Base-by-base conservation (phyloP, 495 filamentous ascomycete species). In the Talaromyces nanjingensis region DNA sequence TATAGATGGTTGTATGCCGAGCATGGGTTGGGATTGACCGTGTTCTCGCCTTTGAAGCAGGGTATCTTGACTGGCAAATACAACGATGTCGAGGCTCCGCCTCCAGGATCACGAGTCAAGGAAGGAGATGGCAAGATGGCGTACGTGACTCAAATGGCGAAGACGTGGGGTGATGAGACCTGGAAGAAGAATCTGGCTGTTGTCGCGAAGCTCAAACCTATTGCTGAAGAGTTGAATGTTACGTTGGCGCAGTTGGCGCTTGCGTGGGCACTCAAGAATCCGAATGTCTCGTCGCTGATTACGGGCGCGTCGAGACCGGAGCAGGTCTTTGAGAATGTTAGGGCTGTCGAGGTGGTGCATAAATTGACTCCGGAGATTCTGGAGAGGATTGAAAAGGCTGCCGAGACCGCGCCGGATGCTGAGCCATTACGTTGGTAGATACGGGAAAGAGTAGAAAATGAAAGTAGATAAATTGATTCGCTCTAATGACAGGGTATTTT, bases 211-310 rank as follows among this genome's bases (percentile, higher is more conserved):
- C 67, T 86, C 49, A 74, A 87, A 80, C 81, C 83, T 2, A 75
- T 94, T 64, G 90, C 91, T 7, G 80, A 90, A 25, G 79, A 84
- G 66, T 76, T 93, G 27, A 87, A 85, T 11, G 75, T 88, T 62
- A 84, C 81, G 58, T 81, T 84, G 66, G 84, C 86, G 29, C 83
- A 85, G 65, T 76, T 94, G 63, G 87, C 90, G 0, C 76, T 92
- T 53, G 91, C 90, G 8, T 94, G 90, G 91, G 84, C 90, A 64
- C 74, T 93, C 59, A 89, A 86, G 75, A 93, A 94, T 70, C 81
- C 82, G 27, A 83, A 90, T 63, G 84, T 96, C 64, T 87, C 83
- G 53, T 86, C 83, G 4, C 88, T 89, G 65, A 92, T 94, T 73
- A 91, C 87, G 1, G 91, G 90, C 18, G 91, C 91, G 1, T 89